These are phyloP conservation scores for Sclerotinia minor DNA, from an alignment of 2,329 filamentous ascomycete species.

Conservation along the genomic window DNA sequence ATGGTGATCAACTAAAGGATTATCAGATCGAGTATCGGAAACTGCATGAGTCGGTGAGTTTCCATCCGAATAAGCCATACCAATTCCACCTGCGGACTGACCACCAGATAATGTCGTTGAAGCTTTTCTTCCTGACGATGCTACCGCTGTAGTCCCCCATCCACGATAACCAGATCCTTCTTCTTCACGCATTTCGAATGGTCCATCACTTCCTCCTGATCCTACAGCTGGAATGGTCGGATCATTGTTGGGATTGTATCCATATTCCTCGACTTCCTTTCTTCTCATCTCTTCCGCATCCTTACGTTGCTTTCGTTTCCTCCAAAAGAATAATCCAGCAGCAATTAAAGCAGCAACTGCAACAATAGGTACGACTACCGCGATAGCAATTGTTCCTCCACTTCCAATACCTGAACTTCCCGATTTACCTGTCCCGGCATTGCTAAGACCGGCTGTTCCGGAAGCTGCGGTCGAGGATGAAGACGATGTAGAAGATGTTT, in stretches of 20 bases:
- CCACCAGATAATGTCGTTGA: constrained; percentile 88
- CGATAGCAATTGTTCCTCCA: constrained; percentile 79
- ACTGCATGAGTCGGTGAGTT: constrained; percentile 64
- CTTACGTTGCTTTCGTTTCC: constrained; percentile 82
- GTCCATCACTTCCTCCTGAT: constrained; percentile 49
- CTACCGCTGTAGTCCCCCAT: constrained; percentile 78
- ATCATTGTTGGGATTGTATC: constrained; percentile 96
- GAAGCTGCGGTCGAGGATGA: constrained; percentile 35
- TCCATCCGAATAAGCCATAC: constrained; percentile 70
- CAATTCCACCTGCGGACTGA: constrained; percentile 51
- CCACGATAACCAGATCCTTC: constrained; percentile 81
- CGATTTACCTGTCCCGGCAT: neutral
- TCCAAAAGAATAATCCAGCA: constrained; percentile 80
- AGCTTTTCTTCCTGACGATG: constrained; percentile 74
- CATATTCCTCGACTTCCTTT: constrained; percentile 96
- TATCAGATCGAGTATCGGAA: constrained; percentile 70
- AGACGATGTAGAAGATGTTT: constrained; percentile 22
- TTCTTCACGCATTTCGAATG: constrained; percentile 77
- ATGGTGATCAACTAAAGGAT: constrained; percentile 59
- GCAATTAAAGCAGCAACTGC: constrained; percentile 80
- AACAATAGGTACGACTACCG: constrained; percentile 89
- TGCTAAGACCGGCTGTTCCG: constrained; percentile 30
- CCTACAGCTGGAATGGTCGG: constrained; percentile 68
- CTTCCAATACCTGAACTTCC: constrained; percentile 40
- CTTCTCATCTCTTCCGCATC: constrained; percentile 82